Evolutionary conservation across 2,329 filamentous ascomycete species (phyloP).

Genomic region (Colletotrichum viniferum): DNA sequence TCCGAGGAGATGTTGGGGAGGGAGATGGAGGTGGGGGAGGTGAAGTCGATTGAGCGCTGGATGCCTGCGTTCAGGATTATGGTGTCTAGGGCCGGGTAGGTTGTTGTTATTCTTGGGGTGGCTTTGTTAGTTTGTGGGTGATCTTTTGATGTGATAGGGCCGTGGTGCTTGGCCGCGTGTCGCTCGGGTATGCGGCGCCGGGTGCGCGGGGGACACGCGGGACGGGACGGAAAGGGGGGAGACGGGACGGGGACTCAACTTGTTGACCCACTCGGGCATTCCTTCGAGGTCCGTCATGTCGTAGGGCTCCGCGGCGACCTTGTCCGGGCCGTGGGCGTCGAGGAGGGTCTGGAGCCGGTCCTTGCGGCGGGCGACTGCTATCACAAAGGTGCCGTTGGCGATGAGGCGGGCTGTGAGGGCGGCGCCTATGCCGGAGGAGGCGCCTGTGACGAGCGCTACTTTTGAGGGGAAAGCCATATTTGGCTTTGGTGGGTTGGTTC

Average conservation of each 20-base stretch:
- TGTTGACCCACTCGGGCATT: constrained; percentile 45
- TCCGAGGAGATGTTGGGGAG: constrained; percentile 44
- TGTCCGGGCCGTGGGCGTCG: constrained; percentile 46
- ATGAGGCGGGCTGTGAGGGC: constrained; percentile 48
- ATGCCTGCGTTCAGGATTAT: constrained; percentile 63
- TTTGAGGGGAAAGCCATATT: constrained; percentile 60
- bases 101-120: constrained; percentile 32
- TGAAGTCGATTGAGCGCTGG: constrained; percentile 53
- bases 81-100: constrained; percentile 56
- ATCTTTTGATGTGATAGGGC: neutral
- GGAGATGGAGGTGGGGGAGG: constrained; percentile 37
- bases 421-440: constrained; percentile 57
- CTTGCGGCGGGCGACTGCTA: constrained; percentile 59
- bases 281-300: constrained; percentile 48
- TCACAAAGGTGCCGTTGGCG: constrained; percentile 53
- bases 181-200: neutral
- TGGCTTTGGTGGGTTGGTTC: neutral
- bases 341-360: constrained; percentile 56
- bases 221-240: neutral
- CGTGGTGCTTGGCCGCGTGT: neutral
- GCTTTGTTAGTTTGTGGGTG: neutral
- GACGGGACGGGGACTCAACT: constrained; percentile 28
- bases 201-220: neutral
- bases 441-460: constrained; percentile 58
- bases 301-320: constrained; percentile 40